These are phyloP conservation scores for Cajanus cajan DNA, from an alignment of 306 rosid species.

Conservation along the genomic window DNA sequence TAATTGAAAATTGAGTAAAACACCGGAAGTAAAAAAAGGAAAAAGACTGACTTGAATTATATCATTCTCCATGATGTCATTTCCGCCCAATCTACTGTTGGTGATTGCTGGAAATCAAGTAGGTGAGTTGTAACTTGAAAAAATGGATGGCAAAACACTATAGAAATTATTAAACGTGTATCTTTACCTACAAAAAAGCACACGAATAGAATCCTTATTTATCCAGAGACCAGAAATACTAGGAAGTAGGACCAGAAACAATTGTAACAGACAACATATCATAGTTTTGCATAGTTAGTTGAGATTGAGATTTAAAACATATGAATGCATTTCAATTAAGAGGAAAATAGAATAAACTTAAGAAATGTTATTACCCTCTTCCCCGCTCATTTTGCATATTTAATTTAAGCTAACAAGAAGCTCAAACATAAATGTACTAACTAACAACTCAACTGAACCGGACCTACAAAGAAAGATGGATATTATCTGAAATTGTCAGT, in stretches of 20 bases:
- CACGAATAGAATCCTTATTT: not conserved
- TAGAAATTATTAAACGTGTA: conserved; percentile 37
- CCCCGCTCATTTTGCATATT: too few relatives aligned
- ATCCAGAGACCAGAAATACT: conserved; percentile 16
- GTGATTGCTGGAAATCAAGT: conserved; percentile 81
- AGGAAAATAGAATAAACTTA: too few relatives aligned
- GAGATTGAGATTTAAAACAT: too few relatives aligned
- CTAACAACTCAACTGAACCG: not conserved
- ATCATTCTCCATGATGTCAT: conserved; percentile 74
- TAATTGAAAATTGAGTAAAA: conserved; percentile 20
- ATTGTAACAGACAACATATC: not conserved
- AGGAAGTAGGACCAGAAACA: not conserved
- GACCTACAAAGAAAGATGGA: not conserved
- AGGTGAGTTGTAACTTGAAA: conserved; percentile 48
- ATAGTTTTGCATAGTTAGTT: too few relatives aligned
- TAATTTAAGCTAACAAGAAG: not conserved
- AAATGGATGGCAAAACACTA: conserved; percentile 45
- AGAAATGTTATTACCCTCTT: too few relatives aligned
- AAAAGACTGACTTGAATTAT: conserved; percentile 67
- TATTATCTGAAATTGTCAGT: not conserved
- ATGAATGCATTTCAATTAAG: not conserved
- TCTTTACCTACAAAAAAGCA: conserved; percentile 48
- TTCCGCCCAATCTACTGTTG: conserved; percentile 76
- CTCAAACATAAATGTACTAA: not conserved
- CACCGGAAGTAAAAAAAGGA: not conserved